Percentiles rank a stretch among this genome's conserved stretches.
phyloP scores from a whole-genome alignment of 495 filamentous ascomycete genomes.

The Clohesyomyces aquaticus region DNA sequence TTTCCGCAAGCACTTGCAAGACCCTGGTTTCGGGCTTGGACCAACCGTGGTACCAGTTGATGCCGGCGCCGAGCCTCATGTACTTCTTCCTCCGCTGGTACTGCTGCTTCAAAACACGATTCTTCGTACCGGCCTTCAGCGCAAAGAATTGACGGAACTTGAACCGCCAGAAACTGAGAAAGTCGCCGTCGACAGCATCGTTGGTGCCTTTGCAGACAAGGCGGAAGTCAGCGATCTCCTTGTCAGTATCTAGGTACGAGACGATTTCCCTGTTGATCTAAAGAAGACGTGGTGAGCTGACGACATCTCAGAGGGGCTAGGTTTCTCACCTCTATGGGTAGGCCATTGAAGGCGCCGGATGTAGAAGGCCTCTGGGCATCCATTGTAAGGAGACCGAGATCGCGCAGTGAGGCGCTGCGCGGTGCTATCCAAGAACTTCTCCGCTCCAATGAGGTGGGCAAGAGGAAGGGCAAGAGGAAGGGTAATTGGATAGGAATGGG shows the following conservation, averaged over 20 bases:
- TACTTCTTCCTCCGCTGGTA: conserved; percentile 39
- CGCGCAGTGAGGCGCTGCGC: neutral
- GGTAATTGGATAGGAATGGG: neutral
- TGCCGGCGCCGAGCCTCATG: conserved; percentile 29
- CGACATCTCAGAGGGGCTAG: neutral
- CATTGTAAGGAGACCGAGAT: neutral
- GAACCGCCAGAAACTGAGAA: conserved; percentile 43
- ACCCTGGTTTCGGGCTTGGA: conserved; percentile 23
- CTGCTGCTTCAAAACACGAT: conserved; percentile 31
- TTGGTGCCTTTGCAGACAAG: conserved; percentile 37
- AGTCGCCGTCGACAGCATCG: conserved; percentile 43
- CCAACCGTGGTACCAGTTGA: conserved; percentile 36
- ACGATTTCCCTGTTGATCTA: conserved; percentile 46
- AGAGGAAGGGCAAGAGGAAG: neutral
- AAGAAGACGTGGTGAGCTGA: neutral
- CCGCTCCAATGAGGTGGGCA: neutral
- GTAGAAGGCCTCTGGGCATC: neutral
- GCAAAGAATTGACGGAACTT: conserved; percentile 41
- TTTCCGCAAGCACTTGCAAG: conserved; percentile 39
- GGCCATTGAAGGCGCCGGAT: neutral
- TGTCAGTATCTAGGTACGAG: conserved; percentile 40
- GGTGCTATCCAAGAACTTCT: neutral
- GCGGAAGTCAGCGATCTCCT: conserved; percentile 42
- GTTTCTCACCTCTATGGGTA: neutral
- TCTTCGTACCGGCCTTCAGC: neutral